phyloP scores from a whole-genome alignment of 2,329 filamentous ascomycete genomes.

The Aspergillus brasiliensis region DNA sequence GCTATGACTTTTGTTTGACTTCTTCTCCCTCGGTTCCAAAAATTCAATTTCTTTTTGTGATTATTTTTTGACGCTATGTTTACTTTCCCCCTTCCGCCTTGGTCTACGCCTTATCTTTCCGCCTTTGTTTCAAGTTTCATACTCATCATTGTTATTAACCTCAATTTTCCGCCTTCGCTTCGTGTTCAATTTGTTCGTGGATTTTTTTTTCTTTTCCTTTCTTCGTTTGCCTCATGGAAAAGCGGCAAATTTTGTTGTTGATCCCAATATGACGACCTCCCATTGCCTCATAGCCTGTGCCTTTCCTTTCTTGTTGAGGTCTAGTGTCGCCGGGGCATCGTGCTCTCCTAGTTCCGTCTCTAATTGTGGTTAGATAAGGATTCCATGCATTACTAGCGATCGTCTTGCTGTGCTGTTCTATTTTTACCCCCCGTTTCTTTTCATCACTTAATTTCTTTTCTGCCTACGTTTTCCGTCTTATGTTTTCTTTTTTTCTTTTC shows the following conservation, averaged over 20 bases:
- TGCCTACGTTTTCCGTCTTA: conserved; percentile 8
- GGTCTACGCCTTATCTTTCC: conserved; percentile 24
- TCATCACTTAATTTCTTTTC: conserved; percentile 3
- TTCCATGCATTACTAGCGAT: conserved; percentile 31
- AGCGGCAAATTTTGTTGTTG: background rate
- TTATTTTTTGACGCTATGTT: conserved; percentile 16
- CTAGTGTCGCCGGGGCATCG: conserved; percentile 9
- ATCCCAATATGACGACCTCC: conserved; percentile 28
- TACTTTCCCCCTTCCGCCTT: conserved; percentile 10
- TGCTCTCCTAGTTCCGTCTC: conserved; percentile 15
- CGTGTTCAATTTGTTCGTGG: background rate
- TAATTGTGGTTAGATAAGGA: conserved; percentile 27
- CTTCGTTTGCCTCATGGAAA: conserved; percentile 23
- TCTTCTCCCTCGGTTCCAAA: background rate
- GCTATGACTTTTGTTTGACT: background rate
- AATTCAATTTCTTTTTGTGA: conserved; percentile 14
- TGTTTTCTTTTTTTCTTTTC: conserved; percentile 5
- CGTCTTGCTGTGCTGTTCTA: conserved; percentile 16
- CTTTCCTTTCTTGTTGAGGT: conserved; percentile 13
- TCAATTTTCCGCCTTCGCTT: conserved; percentile 15
- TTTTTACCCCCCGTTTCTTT: conserved; percentile 6
- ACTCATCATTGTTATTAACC: conserved; percentile 20
- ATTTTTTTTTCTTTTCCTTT: conserved; percentile 12
- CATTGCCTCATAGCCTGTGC: conserved; percentile 6
- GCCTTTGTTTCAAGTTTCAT: conserved; percentile 16